Base-by-base conservation (phyloP, 495 filamentous ascomycete species). In the Astrocystis sublimbata region DNA sequence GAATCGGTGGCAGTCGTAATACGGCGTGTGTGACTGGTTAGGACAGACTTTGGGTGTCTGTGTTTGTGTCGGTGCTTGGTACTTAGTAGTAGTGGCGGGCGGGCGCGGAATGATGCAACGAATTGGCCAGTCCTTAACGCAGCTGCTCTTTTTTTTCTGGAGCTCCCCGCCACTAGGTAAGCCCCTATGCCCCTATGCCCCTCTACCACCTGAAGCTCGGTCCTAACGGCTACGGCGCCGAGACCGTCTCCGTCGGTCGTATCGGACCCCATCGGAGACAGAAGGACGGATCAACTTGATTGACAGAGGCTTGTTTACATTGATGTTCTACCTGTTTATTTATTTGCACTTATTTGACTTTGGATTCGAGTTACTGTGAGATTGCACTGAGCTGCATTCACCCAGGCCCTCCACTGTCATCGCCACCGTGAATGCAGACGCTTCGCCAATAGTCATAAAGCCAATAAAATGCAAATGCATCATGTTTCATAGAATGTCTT, bases 141-240 rank as follows among this genome's bases (percentile, higher is more conserved):
- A 58, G 6, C 36, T 12, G 24, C 46, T 47, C 45, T 52, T 65
- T 65, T 52, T 53, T 65, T 52, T 53, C 57, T 36, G 58, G 24
- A 64, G 40, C 43, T 61, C 28, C 65, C 35, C 40, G n/a, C n/a
- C n/a, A n/a, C n/a, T n/a, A n/a, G n/a, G n/a, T n/a, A n/a, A n/a
- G n/a, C n/a, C n/a, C n/a, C n/a, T n/a, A n/a, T n/a, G n/a, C n/a
- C n/a, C n/a, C n/a, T n/a, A n/a, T n/a, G n/a, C n/a, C n/a, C n/a
- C n/a, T n/a, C n/a, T n/a, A n/a, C n/a, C n/a, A n/a, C n/a, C 46
- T n/a, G 49, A 36, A 62, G 63, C 62, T 71, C 69, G 69, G 69
- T 38, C 49, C 60, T 69, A 64, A 60, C 45, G 41, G 50, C 40
- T 45, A 65, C 66, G 63, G 65, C 69, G 67, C 69, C 69, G 69